These are phyloP conservation scores for Lolium multiflorum DNA, from an alignment of 176 grass and related monocot genomes.

Conservation along the genomic window DNA sequence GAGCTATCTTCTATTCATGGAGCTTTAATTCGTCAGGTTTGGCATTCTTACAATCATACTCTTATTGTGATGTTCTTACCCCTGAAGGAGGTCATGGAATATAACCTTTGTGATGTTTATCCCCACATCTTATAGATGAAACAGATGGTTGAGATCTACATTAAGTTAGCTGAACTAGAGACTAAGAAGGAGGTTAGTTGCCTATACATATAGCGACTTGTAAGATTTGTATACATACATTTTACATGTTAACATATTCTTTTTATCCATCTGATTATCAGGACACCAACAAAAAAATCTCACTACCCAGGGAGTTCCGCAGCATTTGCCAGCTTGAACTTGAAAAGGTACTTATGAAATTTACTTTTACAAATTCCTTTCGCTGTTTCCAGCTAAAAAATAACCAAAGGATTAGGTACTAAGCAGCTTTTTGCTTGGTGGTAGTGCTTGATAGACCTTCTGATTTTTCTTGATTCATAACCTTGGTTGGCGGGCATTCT, in stretches of 20 bases:
- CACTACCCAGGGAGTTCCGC: constrained; percentile 83
- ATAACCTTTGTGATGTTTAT: constrained; percentile 36
- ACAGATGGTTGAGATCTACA: constrained; percentile 97
- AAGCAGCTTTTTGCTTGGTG: constrained; percentile 3
- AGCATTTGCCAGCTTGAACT: constrained; percentile 86
- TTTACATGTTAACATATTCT: constrained; percentile 42
- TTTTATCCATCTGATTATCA: constrained; percentile 53
- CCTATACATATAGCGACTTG: constrained; percentile 19
- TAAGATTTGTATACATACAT: constrained; percentile 31
- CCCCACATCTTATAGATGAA: constrained; percentile 78
- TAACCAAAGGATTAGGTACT: neutral
- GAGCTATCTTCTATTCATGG: constrained; percentile 83
- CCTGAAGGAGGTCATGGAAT: constrained; percentile 22
- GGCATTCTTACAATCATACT: constrained; percentile 24
- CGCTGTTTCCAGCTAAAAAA: constrained; percentile 19
- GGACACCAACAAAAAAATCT: constrained; percentile 89
- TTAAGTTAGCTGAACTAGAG: constrained; percentile 96
- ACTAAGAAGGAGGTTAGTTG: constrained; percentile 86
- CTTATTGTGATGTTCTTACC: constrained; percentile 23
- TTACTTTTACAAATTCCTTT: constrained; percentile 29
- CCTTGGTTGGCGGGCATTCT: no score
- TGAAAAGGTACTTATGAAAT: constrained; percentile 54
- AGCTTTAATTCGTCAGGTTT: constrained; percentile 88
- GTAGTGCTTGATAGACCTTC: neutral
- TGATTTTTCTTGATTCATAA: constrained; percentile 22